Evolutionary conservation across 192 early-diverging fungal genomes (phyloP), one percentile per base, ranked within the genome.

Genomic region (Phlyctochytrium arcticum): DNA sequence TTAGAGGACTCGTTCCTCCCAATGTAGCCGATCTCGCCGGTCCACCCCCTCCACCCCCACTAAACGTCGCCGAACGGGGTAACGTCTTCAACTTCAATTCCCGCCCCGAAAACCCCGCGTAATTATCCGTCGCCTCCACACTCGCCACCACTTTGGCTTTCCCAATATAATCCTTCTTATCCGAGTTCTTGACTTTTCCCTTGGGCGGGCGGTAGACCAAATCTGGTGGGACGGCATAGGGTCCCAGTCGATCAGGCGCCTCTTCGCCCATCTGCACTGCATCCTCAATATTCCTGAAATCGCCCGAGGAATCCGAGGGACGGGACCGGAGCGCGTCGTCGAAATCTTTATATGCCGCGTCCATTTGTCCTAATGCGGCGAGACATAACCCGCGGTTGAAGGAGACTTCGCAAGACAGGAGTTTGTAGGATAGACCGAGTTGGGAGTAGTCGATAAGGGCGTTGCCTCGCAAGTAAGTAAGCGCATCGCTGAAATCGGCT

Each of bases 371-470:
- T 34, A 92, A 51, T 23, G 88, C 90, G 10, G 92, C 80, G 62
- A 85, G 83, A 69, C 89, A 90, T 27, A 98, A 80, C 1, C 86
- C 94, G 15, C 91, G 85, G 73, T 97, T 97, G 82, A 91, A 98
- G 49, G 90, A 69, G 12, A 95, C 86, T 73, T 98, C 89, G 70
- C 89, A 96, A 0, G 87, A 74, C 69, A 89, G 93, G 29, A 98
- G 80, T 70, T 93, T 91, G 78, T 88, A 95, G 32, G 87, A 80
- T 34, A 97, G 85, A 3, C 96, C 96, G 32, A 98, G 80, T 70
- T 98, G 96, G 60, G 86, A 86, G 70, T 98, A 98, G 74, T 98
- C 93, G 58, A 98, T 95, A 37, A 89, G 82, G 57, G 85, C 77
- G 75, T 94, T 95, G 55, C 90, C 89, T 5, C 79, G 72, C 36